phyloP scores from a whole-genome alignment of 169 alveolate genomes.

The Miamiensis avidus region DNA sequence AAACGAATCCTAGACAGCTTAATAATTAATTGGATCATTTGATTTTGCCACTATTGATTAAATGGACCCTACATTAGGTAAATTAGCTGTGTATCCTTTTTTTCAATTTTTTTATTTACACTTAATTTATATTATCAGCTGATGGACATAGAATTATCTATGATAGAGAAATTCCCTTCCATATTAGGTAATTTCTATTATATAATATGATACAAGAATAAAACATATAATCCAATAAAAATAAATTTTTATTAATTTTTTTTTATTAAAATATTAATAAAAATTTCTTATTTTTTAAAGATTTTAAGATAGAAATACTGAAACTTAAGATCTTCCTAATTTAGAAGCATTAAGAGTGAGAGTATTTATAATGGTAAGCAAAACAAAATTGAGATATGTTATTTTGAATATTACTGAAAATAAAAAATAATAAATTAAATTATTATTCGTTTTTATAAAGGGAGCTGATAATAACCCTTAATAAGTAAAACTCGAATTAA shows the following conservation, averaged over 20 bases:
- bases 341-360: slow-evolving; percentile 89
- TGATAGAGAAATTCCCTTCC: slow-evolving; percentile 92
- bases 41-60: slow-evolving; percentile 72
- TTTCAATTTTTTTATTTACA: background rate
- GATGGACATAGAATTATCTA: slow-evolving; percentile 89
- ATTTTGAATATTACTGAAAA: background rate
- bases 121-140: slow-evolving; percentile 46
- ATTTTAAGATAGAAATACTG: slow-evolving; percentile 25
- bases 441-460: slow-evolving; percentile 30
- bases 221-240: no score
- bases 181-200: background rate
- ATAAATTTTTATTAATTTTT: no score
- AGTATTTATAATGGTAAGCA: slow-evolving; percentile 80
- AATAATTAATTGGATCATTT: slow-evolving; percentile 55
- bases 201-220: no score
- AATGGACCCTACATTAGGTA: slow-evolving; percentile 72
- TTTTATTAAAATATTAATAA: background rate
- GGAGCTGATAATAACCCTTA: slow-evolving; percentile 86
- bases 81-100: background rate
- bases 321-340: slow-evolving; percentile 88
- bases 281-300: slow-evolving; percentile 7
- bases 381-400: slow-evolving; percentile 5
- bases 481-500: slow-evolving; percentile 86
- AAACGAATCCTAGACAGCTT: slow-evolving; percentile 3
- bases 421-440: background rate